Conservation (phyloP, 805 yeast genomes). For the Kurtzmaniella cleridarum region DNA sequence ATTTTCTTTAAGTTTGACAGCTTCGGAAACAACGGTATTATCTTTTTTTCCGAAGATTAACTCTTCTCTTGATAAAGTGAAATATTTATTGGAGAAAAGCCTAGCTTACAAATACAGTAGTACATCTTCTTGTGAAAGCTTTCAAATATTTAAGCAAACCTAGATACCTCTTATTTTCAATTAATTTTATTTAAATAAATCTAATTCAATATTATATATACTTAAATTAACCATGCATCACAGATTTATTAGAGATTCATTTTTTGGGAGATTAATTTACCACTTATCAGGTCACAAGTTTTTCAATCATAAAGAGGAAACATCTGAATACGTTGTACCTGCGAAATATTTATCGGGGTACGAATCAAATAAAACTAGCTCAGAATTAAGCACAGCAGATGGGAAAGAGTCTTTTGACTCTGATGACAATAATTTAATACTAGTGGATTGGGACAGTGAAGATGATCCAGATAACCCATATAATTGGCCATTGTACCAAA, state of each 20-base stretch:
- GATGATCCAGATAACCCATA: conserved; percentile 46
- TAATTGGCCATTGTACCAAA: conserved; percentile 41
- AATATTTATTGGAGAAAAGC: no score
- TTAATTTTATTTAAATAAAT: no score
- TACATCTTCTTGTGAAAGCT: no score
- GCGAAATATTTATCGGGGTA: conserved; percentile 11
- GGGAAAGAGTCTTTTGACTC: neutral
- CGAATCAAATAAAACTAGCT: conserved; percentile 9
- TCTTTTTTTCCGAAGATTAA: no score
- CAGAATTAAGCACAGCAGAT: neutral
- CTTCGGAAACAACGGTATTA: no score
- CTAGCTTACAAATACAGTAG: no score
- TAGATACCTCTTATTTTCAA: no score
- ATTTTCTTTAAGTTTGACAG: no score
- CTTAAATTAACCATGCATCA: conserved; percentile 1
- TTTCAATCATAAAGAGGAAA: conserved; percentile 15
- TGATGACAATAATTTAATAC: conserved; percentile 4
- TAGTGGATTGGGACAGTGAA: conserved; percentile 22
- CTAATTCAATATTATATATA: no score
- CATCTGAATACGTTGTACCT: conserved; percentile 14
- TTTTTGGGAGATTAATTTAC: conserved; percentile 15
- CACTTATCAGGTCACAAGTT: conserved; percentile 14
- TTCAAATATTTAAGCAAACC: no score
- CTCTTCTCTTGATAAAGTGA: no score
- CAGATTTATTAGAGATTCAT: conserved; percentile 15